These are phyloP conservation scores for Bullera alba DNA, from an alignment of 768 basidiomycete genomes.

Conservation along the genomic window DNA sequence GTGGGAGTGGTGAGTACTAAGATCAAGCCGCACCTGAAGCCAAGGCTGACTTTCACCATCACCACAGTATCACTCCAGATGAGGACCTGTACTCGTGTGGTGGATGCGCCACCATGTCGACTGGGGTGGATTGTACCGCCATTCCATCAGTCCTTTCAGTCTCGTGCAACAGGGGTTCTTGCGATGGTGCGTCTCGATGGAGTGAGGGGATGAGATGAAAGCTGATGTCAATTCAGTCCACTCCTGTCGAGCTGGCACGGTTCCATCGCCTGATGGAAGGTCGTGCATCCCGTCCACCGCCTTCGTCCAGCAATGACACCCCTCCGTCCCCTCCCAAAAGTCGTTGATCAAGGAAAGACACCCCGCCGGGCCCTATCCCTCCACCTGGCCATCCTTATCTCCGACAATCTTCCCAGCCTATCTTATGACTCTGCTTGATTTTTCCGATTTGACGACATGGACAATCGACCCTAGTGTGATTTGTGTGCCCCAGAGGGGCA, in stretches of 20 bases:
- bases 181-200: conserved; percentile 3
- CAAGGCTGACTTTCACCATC: background rate
- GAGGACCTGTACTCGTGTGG: conserved; percentile 6
- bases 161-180: conserved; percentile 1
- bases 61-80: background rate
- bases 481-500: no score
- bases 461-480: no score
- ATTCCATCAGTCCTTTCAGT: conserved; percentile 3
- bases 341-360: no score
- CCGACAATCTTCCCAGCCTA: no score
- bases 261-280: background rate
- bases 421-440: no score
- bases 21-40: background rate
- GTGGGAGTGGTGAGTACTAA: background rate
- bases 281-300: background rate
- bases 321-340: no score
- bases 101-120: conserved; percentile 1
- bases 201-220: no score
- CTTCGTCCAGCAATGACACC: background rate
- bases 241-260: background rate
- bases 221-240: background rate
- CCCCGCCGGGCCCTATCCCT: no score
- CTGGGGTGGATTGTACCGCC: conserved; percentile 3
- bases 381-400: no score
- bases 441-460: no score